Conservation (phyloP, 1,284 basidiomycete species). For the Rhodotorula sp. region DNA sequence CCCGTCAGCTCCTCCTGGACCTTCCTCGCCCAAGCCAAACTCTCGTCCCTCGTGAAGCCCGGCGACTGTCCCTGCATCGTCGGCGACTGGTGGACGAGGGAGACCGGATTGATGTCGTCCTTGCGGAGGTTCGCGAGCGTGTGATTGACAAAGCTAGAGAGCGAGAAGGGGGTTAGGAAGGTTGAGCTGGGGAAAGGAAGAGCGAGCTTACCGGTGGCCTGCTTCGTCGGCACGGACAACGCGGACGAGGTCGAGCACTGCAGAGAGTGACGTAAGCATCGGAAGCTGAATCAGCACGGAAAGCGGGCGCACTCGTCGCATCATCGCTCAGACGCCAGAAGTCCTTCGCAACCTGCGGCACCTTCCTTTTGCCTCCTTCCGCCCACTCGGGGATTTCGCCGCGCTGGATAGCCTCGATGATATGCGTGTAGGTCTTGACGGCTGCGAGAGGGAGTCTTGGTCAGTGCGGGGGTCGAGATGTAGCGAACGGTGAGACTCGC, state of each 20-base stretch:
- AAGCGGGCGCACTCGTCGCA: constrained; percentile 39
- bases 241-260: constrained; percentile 80
- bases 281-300: too few relatives aligned
- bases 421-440: constrained; percentile 21
- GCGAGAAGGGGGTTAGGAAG: background rate
- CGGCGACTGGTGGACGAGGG: constrained; percentile 69
- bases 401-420: constrained; percentile 31
- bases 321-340: constrained; percentile 55
- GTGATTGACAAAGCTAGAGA: constrained; percentile 59
- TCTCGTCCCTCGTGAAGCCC: constrained; percentile 72
- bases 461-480: background rate
- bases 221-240: constrained; percentile 91
- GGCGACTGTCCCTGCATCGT: constrained; percentile 66
- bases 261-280: constrained; percentile 55
- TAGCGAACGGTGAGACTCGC: background rate
- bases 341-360: constrained; percentile 41
- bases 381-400: constrained; percentile 40
- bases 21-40: constrained; percentile 55
- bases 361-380: constrained; percentile 3
- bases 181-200: background rate
- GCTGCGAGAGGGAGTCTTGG: background rate
- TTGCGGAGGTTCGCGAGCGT: constrained; percentile 78
- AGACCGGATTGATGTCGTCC: constrained; percentile 86
- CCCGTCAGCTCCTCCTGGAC: constrained; percentile 53
- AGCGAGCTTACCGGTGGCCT: constrained; percentile 75